A percentile compares a stretch with the other conserved stretches of the same genome.
Conservation (phyloP, 2,329 filamentous ascomycete genomes). For the Stemphylium lycopersici region DNA sequence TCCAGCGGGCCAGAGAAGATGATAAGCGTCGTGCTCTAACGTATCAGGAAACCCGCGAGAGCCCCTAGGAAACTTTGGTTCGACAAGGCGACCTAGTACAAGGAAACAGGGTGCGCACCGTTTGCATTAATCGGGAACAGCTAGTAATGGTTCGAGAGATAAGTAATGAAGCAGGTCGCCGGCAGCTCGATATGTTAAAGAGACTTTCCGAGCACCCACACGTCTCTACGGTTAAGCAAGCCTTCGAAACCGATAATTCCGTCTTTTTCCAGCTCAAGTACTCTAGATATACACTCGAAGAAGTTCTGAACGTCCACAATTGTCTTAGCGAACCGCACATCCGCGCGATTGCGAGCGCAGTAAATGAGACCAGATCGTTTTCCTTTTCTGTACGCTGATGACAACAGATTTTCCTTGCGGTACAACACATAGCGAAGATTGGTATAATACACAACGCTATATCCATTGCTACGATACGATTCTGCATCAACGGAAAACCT, state of each 20-base stretch:
- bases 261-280: background rate
- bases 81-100: background rate
- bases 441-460: constrained; percentile 1
- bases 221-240: background rate
- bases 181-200: background rate
- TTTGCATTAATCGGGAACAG: background rate
- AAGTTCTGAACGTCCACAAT: background rate
- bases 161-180: background rate
- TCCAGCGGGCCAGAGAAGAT: background rate
- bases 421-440: constrained; percentile 1
- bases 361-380: background rate
- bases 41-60: background rate
- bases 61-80: background rate
- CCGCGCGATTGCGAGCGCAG: background rate
- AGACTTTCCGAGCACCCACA: background rate
- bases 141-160: background rate
- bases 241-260: background rate
- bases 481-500: background rate
- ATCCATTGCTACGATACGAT: background rate
- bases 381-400: background rate
- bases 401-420: constrained; percentile 1
- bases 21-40: background rate
- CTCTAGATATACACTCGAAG: constrained; percentile 1
- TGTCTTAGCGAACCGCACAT: background rate
- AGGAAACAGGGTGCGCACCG: background rate